Evolutionary conservation across 1,139 yeast species (phyloP).

Genomic region (Scheffersomyces insectosa): DNA sequence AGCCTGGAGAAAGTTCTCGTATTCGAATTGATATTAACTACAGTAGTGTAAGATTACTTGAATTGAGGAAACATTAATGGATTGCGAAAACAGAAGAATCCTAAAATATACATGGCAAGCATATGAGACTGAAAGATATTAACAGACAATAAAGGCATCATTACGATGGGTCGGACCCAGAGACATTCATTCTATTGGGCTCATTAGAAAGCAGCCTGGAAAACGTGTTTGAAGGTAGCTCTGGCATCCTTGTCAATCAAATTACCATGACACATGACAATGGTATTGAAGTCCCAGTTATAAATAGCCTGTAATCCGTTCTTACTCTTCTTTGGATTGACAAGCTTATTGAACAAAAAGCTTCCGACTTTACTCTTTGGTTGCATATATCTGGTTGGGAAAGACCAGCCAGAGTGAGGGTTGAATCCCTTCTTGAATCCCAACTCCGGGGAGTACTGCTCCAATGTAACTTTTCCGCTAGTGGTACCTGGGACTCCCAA

Average conservation of each 20-base stretch:
- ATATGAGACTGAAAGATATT: no score
- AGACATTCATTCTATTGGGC: not conserved
- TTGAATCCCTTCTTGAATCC: constrained; percentile 19
- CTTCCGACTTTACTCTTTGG: constrained; percentile 25
- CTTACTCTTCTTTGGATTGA: constrained; percentile 14
- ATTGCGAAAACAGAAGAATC: no score
- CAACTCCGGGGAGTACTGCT: constrained; percentile 21
- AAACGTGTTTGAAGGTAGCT: constrained; percentile 17
- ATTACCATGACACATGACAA: constrained; percentile 29
- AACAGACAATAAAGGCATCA: no score
- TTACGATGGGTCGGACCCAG: no score
- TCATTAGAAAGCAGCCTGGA: constrained; percentile 5
- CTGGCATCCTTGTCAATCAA: constrained; percentile 20
- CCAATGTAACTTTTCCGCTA: constrained; percentile 18
- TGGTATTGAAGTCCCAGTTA: constrained; percentile 22
- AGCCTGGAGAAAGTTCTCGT: no score
- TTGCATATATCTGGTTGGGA: constrained; percentile 19
- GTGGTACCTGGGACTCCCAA: constrained; percentile 15
- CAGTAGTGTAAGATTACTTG: no score
- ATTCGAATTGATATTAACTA: no score
- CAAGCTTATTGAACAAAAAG: constrained; percentile 28
- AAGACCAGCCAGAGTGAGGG: constrained; percentile 24
- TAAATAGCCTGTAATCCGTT: constrained; percentile 19
- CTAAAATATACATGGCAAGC: no score
- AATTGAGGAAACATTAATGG: no score